phyloP scores from a whole-genome alignment of 306 rosid species.

The Trifolium pratense region DNA sequence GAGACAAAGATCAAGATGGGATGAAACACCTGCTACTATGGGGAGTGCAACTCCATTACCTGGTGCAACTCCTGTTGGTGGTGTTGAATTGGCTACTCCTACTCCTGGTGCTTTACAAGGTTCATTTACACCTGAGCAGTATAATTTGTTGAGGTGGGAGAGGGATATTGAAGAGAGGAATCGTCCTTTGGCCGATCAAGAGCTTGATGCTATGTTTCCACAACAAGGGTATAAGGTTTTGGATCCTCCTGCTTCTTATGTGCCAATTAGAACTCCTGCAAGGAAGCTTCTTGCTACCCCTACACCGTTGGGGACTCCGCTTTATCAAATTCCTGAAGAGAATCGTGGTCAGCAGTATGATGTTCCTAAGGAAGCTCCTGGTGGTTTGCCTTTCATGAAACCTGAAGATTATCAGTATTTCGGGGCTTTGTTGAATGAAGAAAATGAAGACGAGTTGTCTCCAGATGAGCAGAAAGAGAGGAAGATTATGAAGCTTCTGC shows the following conservation, averaged over 20 bases:
- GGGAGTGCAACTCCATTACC: constrained; percentile 48
- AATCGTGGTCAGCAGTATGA: constrained; percentile 47
- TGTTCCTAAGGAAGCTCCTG: constrained; percentile 47
- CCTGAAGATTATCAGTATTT: constrained; percentile 49
- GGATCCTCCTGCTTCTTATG: constrained; percentile 49
- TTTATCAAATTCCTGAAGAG: constrained; percentile 48
- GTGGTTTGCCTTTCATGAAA: constrained; percentile 51
- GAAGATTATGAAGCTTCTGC: constrained; percentile 48
- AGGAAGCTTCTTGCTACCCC: constrained; percentile 53
- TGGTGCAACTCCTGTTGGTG: constrained; percentile 51
- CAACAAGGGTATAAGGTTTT: constrained; percentile 49
- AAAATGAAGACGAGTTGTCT: constrained; percentile 44
- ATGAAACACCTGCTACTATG: constrained; percentile 51
- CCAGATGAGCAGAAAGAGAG: constrained; percentile 48
- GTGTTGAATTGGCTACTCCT: constrained; percentile 45
- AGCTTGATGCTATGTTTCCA: constrained; percentile 50
- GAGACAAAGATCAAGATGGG: constrained; percentile 51
- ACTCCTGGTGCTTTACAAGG: constrained; percentile 46
- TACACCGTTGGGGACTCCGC: constrained; percentile 45
- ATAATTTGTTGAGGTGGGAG: constrained; percentile 53
- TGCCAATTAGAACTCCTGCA: constrained; percentile 48
- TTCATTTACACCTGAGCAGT: constrained; percentile 43
- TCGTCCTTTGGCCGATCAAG: constrained; percentile 51
- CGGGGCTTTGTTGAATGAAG: constrained; percentile 50
- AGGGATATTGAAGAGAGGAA: constrained; percentile 54